A percentile compares a stretch with the other conserved stretches of the same genome.
These are phyloP conservation scores for Beauveria bassiana DNA, from an alignment of 2,329 filamentous ascomycete genomes.

Conservation along the genomic window DNA sequence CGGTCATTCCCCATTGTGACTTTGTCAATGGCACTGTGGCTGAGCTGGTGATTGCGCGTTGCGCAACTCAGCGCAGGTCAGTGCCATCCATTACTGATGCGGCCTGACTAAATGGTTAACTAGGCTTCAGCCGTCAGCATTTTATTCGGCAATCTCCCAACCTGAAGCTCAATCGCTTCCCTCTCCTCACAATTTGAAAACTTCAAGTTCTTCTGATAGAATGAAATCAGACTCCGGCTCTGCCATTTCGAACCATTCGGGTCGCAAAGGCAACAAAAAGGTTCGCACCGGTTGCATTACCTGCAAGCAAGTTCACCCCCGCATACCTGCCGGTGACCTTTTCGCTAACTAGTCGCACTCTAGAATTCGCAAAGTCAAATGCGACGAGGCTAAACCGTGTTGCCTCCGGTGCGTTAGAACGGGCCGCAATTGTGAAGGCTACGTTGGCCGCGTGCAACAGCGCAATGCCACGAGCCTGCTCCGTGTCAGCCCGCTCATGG, in stretches of 20 bases:
- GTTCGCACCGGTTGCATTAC: constrained; percentile 45
- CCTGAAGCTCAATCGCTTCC: too few relatives aligned
- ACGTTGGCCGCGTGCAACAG: constrained; percentile 23
- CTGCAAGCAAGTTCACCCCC: constrained; percentile 39
- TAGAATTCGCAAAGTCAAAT: constrained; percentile 49
- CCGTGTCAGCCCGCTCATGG: constrained; percentile 13
- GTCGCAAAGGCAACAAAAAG: constrained; percentile 36
- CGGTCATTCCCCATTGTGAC: too few relatives aligned
- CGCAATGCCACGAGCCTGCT: constrained; percentile 10
- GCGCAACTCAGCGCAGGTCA: too few relatives aligned
- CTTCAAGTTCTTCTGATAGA: neutral
- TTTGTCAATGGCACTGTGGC: too few relatives aligned
- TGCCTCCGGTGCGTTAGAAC: constrained; percentile 48
- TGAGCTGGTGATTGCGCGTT: too few relatives aligned
- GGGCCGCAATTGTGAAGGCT: constrained; percentile 50
- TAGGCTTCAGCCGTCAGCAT: constrained; percentile 12
- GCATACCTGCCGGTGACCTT: neutral
- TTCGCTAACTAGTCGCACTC: neutral
- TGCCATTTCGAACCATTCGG: constrained; percentile 15
- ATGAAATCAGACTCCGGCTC: neutral
- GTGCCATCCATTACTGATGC: too few relatives aligned
- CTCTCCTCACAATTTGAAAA: neutral
- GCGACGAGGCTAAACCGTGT: constrained; percentile 45
- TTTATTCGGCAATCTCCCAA: neutral
- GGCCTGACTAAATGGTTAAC: neutral